Evolutionary conservation across 352 stramenopile species (phyloP).

Genomic region (Pythium brachiatum): DNA sequence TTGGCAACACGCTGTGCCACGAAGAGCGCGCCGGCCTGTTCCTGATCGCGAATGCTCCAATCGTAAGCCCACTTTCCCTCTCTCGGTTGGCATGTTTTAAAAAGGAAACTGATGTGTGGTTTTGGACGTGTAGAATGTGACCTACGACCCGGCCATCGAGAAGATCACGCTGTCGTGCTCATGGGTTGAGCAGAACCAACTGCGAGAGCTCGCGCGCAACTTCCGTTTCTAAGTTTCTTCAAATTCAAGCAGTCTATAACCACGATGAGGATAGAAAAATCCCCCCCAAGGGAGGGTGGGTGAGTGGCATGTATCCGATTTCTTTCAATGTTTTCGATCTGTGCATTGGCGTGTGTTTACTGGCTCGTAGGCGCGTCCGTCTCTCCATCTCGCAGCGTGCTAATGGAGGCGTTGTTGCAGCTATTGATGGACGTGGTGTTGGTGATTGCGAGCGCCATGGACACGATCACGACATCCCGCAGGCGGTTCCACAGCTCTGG

Average conservation of each 20-base stretch:
- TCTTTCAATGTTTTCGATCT: background rate
- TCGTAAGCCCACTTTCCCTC: no score
- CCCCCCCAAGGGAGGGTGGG: background rate
- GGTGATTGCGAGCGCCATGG: constrained; percentile 75
- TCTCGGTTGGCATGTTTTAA: no score
- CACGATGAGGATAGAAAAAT: background rate
- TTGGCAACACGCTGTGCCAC: constrained; percentile 58
- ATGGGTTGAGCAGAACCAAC: constrained; percentile 59
- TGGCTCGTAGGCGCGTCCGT: constrained; percentile 2
- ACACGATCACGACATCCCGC: constrained; percentile 78
- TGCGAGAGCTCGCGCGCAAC: constrained; percentile 67
- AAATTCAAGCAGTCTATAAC: background rate
- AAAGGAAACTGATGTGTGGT: constrained; percentile 7
- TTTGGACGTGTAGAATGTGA: constrained; percentile 38
- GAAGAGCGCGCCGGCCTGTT: constrained; percentile 73
- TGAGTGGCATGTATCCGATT: background rate
- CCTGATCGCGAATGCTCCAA: constrained; percentile 50
- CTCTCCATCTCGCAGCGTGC: constrained; percentile 7
- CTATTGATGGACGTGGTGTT: constrained; percentile 72
- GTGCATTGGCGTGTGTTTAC: constrained; percentile 6
- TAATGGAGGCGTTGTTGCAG: constrained; percentile 35
- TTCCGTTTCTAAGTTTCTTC: constrained; percentile 47
- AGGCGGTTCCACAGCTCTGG: constrained; percentile 72
- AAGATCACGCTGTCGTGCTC: constrained; percentile 46
- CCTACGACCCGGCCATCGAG: constrained; percentile 64